Evolutionary conservation across 306 rosid genomes (phyloP).

Genomic region (Abrus precatorius): DNA sequence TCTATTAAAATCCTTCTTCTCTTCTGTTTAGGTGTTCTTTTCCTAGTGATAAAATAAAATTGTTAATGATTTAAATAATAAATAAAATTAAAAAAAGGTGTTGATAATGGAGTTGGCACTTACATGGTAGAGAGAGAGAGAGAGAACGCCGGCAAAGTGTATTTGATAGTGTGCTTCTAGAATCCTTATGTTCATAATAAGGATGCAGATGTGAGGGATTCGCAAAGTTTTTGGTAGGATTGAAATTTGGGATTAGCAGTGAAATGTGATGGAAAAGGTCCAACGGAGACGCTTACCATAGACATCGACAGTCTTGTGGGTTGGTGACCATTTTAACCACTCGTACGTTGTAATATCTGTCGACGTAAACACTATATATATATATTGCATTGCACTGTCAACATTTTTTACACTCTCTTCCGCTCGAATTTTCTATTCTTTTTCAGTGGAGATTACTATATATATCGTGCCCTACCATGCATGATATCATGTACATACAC

Average conservation of each 20-base stretch:
- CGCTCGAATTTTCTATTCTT: too few relatives aligned
- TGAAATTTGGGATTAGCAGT: constrained; percentile 50
- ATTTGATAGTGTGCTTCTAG: constrained; percentile 55
- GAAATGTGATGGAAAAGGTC: constrained; percentile 41
- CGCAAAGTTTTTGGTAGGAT: constrained; percentile 67
- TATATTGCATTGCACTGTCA: too few relatives aligned
- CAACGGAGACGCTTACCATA: constrained; percentile 39
- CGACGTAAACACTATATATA: neutral
- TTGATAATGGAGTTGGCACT: too few relatives aligned
- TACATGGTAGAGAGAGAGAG: neutral
- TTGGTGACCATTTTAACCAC: constrained; percentile 82
- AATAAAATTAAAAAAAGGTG: too few relatives aligned
- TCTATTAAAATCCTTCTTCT: too few relatives aligned
- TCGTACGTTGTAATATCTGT: constrained; percentile 43
- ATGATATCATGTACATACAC: too few relatives aligned
- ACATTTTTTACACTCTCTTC: too few relatives aligned
- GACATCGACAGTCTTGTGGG: constrained; percentile 52
- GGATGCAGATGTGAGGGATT: constrained; percentile 39
- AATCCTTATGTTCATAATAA: constrained; percentile 36
- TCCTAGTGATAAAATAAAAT: too few relatives aligned
- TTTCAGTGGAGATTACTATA: too few relatives aligned
- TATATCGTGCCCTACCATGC: too few relatives aligned
- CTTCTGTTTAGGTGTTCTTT: too few relatives aligned
- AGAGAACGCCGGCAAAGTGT: neutral
- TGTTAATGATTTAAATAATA: too few relatives aligned